These are phyloP conservation scores for Balakata baccata DNA, from an alignment of 345 rosid genomes.

Conservation along the genomic window DNA sequence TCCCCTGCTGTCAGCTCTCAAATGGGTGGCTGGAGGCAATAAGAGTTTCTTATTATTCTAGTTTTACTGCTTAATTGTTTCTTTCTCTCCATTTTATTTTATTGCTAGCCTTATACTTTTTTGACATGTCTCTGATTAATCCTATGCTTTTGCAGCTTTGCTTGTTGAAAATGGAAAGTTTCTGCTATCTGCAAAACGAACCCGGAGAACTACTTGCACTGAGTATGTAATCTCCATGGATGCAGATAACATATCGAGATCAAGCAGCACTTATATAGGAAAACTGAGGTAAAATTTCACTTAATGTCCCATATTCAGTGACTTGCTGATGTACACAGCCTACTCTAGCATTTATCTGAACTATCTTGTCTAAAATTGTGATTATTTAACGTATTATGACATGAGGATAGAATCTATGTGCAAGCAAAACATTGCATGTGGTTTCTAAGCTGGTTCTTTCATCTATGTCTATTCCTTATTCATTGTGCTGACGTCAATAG, in stretches of 20 bases:
- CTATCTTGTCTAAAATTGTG: background rate
- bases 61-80: background rate
- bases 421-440: background rate
- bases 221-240: conserved; percentile 93
- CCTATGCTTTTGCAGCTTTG: conserved; percentile 43
- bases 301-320: background rate
- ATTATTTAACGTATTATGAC: background rate
- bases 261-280: conserved; percentile 83
- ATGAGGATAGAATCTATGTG: background rate
- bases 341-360: background rate
- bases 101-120: background rate
- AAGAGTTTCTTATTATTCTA: background rate
- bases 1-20: background rate
- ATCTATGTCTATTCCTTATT: background rate
- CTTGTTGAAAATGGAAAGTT: conserved; percentile 92
- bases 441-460: background rate
- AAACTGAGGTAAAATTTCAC: conserved; percentile 58
- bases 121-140: background rate
- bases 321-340: background rate
- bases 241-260: conserved; percentile 78
- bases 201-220: conserved; percentile 80
- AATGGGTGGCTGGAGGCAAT: background rate
- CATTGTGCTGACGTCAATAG: background rate
- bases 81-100: background rate
- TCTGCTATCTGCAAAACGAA: conserved; percentile 85